Percentiles rank a stretch among this genome's conserved stretches.
Evolutionary conservation across 2,329 filamentous ascomycete species (phyloP).

Genomic region (Xylaria sp.): DNA sequence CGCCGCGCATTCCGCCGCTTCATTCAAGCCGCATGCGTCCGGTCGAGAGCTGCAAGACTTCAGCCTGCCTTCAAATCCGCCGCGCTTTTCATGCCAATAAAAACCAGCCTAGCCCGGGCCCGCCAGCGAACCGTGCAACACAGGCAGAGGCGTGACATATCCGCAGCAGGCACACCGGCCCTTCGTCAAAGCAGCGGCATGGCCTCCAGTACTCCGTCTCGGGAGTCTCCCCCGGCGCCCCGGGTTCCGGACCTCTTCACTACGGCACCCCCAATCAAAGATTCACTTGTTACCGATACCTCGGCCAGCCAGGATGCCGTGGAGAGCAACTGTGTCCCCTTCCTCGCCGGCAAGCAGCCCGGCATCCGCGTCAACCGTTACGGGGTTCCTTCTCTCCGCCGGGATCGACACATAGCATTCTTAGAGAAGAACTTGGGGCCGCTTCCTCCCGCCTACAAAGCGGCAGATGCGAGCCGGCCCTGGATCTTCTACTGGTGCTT

Average conservation of each 20-base stretch:
- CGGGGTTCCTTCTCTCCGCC: conserved; percentile 80
- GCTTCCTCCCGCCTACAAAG: conserved; percentile 76
- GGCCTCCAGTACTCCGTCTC: conserved; percentile 30
- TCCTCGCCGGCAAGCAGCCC: conserved; percentile 67
- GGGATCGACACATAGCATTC: conserved; percentile 70
- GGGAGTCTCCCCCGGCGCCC: conserved; percentile 37
- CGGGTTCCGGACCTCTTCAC: conserved; percentile 68
- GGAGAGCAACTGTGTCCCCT: conserved; percentile 74
- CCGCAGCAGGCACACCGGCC: conserved; percentile 7
- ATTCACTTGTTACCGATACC: conserved; percentile 74
- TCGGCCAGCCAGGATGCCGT: conserved; percentile 76
- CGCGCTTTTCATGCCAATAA: conserved; percentile 47
- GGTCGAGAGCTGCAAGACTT: conserved; percentile 1
- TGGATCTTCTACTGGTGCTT: conserved; percentile 97
- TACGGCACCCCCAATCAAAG: conserved; percentile 69
- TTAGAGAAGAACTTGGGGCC: conserved; percentile 67
- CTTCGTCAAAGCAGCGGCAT: conserved; percentile 21
- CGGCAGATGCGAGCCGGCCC: conserved; percentile 85
- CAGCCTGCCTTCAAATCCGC: conserved; percentile 16
- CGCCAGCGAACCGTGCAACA: conserved; percentile 44
- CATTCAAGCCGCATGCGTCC: conserved; percentile 38
- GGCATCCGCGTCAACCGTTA: conserved; percentile 70
- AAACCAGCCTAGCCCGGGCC: conserved; percentile 49
- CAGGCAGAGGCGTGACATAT: conserved; percentile 35
- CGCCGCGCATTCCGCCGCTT: neutral